Conservation (phyloP, 805 yeast species). For the Dipodascopsis tothii region DNA sequence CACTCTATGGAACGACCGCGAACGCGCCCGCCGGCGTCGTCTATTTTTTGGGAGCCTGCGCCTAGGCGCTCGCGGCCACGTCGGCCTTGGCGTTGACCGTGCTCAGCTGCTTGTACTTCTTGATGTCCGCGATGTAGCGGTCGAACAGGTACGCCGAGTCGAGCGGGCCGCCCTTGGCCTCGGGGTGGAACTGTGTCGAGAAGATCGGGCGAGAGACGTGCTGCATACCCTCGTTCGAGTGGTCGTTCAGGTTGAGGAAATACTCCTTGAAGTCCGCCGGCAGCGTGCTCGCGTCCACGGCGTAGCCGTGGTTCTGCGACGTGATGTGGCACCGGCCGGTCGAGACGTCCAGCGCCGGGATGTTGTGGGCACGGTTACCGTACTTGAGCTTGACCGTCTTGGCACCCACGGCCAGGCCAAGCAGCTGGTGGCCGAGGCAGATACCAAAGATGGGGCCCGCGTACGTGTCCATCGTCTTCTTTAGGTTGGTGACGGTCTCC, state of each 20-base stretch:
- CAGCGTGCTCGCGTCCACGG: constrained; percentile 78
- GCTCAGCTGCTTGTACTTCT: constrained; percentile 39
- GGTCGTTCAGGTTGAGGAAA: constrained; percentile 88
- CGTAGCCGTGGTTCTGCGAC: constrained; percentile 97
- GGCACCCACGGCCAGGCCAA: constrained; percentile 95
- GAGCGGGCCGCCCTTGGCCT: constrained; percentile 97
- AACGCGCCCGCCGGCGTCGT: no score
- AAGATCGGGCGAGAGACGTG: constrained; percentile 82
- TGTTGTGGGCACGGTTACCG: constrained; percentile 99
- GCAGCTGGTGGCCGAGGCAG: constrained; percentile 94
- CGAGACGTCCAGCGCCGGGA: constrained; percentile 82
- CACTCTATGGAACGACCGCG: no score
- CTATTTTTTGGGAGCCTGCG: no score
- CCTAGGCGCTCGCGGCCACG: neutral
- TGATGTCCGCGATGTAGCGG: constrained; percentile 69
- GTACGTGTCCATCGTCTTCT: constrained; percentile 56
- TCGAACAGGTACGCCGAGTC: constrained; percentile 89
- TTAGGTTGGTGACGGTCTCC: constrained; percentile 65
- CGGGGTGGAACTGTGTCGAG: constrained; percentile 98
- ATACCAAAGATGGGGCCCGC: constrained; percentile 92
- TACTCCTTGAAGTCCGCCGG: constrained; percentile 74
- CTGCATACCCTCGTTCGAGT: constrained; percentile 95
- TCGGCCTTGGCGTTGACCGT: neutral
- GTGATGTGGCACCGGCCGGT: constrained; percentile 97
- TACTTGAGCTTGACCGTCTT: constrained; percentile 83